phyloP scores from a whole-genome alignment of 768 basidiomycete genomes.

The Scleroderma citrinum region DNA sequence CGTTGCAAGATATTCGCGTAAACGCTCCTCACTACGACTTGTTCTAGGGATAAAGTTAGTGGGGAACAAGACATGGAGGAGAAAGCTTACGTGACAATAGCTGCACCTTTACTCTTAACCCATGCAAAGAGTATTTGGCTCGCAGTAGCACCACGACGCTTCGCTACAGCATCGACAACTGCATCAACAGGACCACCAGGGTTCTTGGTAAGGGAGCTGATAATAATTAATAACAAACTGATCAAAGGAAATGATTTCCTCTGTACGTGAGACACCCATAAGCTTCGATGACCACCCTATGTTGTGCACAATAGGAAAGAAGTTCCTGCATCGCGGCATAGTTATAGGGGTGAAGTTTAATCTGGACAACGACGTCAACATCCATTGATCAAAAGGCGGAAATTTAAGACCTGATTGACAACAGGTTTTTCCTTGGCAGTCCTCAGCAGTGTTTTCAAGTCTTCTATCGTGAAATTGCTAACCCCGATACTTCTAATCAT shows the following conservation, averaged over 20 bases:
- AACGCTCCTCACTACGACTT: conserved; percentile 44
- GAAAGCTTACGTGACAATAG: conserved; percentile 55
- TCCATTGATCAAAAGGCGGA: not conserved
- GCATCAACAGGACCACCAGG: conserved; percentile 64
- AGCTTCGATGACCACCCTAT: conserved; percentile 57
- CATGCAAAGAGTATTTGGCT: conserved; percentile 67
- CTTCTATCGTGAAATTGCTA: conserved; percentile 53
- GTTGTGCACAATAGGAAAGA: conserved; percentile 45
- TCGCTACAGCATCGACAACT: conserved; percentile 46
- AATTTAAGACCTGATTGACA: conserved; percentile 56
- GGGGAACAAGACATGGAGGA: not conserved
- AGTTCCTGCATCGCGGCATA: conserved; percentile 54
- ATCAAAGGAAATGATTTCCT: conserved; percentile 16
- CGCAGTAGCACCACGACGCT: conserved; percentile 47
- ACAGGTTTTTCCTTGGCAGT: conserved; percentile 52
- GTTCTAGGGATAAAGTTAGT: conserved; percentile 32
- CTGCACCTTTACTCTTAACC: conserved; percentile 60
- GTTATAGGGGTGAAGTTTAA: conserved; percentile 68
- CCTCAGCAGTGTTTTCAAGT: conserved; percentile 48
- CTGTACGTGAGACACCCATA: conserved; percentile 58
- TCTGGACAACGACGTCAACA: conserved; percentile 29
- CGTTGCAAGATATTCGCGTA: conserved; percentile 63
- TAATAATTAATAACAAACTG: conserved; percentile 8
- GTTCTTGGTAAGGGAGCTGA: conserved; percentile 50
- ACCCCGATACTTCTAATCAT: conserved; percentile 61